Percentiles rank a stretch among this genome's conserved stretches.
Conservation (phyloP, 2,329 filamentous ascomycete genomes). For the Colletotrichum navitas region DNA sequence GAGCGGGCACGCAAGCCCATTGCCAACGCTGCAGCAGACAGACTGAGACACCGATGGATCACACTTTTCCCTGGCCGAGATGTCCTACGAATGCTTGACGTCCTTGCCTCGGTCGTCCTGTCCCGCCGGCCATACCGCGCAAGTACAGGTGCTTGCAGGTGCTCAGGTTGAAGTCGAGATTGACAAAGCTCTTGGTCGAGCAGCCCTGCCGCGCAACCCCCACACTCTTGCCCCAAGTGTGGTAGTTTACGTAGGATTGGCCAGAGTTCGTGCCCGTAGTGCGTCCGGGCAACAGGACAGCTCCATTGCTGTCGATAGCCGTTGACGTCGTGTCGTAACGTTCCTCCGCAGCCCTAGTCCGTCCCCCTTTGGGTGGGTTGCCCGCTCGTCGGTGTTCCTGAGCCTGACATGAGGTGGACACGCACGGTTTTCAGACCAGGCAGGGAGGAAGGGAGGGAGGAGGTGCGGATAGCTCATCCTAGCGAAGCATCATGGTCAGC, state of each 20-base stretch:
- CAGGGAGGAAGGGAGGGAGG: not conserved
- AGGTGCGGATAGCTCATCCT: constrained; percentile 32
- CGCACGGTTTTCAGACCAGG: constrained; percentile 11
- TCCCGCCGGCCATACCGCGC: not conserved
- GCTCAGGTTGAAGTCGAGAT: not conserved
- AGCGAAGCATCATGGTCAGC: constrained; percentile 19
- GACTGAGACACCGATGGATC: not conserved
- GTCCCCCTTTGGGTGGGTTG: not conserved
- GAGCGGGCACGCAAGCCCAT: not conserved
- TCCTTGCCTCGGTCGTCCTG: no score
- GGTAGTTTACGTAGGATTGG: no score
- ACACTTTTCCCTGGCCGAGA: not conserved
- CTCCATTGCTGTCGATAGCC: not conserved
- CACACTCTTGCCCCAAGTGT: not conserved
- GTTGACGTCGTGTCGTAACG: not conserved
- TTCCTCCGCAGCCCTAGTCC: constrained; percentile 3
- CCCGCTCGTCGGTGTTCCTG: constrained; percentile 1
- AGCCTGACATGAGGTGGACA: constrained; percentile 2
- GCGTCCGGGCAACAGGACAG: not conserved
- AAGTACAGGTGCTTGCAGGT: not conserved
- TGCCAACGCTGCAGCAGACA: not conserved
- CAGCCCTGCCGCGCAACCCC: constrained; percentile 12
- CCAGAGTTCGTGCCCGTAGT: not conserved
- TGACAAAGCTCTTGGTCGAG: not conserved
- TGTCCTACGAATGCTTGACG: not conserved